These are phyloP conservation scores for Cyamopsis tetragonoloba DNA, from an alignment of 306 rosid species.

Conservation along the genomic window DNA sequence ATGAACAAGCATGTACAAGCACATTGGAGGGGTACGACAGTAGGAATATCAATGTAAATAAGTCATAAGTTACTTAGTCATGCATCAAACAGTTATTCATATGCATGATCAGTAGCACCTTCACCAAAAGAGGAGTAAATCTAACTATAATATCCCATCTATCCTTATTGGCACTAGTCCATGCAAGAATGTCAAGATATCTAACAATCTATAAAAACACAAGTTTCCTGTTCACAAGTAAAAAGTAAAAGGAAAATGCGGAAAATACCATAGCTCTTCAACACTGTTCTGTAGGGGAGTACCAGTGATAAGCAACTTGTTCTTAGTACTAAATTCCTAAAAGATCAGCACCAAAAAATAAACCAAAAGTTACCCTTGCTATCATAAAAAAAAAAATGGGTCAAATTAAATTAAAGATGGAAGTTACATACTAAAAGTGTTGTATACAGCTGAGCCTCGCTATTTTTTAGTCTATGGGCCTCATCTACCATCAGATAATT, in stretches of 20 bases:
- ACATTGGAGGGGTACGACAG: background rate
- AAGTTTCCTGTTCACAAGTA: conserved; percentile 5
- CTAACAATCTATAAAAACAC: background rate
- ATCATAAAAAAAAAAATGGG: conserved; percentile 11
- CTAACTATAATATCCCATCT: background rate
- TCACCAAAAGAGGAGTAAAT: background rate
- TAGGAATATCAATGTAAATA: background rate
- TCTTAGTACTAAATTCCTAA: conserved; percentile 99
- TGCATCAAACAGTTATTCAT: conserved; percentile 14
- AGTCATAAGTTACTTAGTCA: background rate
- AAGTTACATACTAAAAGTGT: conserved; percentile 71
- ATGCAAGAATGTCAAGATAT: background rate
- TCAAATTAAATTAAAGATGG: conserved; percentile 13
- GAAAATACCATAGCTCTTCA: conserved; percentile 90
- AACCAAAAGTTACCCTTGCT: background rate
- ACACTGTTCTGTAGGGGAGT: conserved; percentile 97
- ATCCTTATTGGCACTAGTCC: background rate
- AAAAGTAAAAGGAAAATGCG: conserved; percentile 2
- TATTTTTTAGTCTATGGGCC: conserved; percentile 97
- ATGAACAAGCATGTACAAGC: conserved; percentile 2
- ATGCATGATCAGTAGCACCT: background rate
- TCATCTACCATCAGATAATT: conserved; percentile 98
- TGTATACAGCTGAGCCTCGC: conserved; percentile 97
- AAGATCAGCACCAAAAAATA: conserved; percentile 11
- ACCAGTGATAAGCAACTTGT: conserved; percentile 95